Evolutionary conservation across 768 basidiomycete species (phyloP), one percentile per base, ranked within the genome.

Genomic region (Auricularia heimuer): DNA sequence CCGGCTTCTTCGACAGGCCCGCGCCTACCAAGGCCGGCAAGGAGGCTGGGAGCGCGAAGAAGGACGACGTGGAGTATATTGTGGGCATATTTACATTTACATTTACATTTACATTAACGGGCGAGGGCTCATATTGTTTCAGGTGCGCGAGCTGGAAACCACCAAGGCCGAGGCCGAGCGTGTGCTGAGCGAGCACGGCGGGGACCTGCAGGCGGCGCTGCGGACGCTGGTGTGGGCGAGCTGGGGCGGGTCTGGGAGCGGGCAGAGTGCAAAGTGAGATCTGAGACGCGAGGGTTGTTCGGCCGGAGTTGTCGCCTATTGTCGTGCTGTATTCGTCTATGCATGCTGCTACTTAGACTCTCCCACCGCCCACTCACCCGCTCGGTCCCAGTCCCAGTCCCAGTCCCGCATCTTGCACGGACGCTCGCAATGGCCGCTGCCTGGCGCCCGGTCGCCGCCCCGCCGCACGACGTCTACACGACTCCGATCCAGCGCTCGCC

Each of bases 401-500:
- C 29, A 29, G 29, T 29, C 29, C 39, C 39, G 39, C 39, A 18
- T 51, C 8, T 51, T 6, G 18, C 21, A 16, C 11, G 47, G 21
- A 14, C 47, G 47, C 21, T 51, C 47, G 47, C 47, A 51, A 51
- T 51, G 47, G 21, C 18, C 47, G 4, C 14, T 6, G 47, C 47
- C 14, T 51, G 47, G 47, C 47, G 47, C 47, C 47, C 47, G 21
- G 47, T 51, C 18, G 21, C 18, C 47, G 21, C 56, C 16, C 56
- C 24, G 14, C 24, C 14, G 56, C 56, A 60, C 34, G 56, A 60
- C 3, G 72, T 85, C 42, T 93, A 83, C 78, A 77, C 75, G 16
- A 82, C 79, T 64, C 75, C 81, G 7, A 82, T 95, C 66, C 80
- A 86, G 66, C 86, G 87, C 74, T 88, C 91, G 0, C 80, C 81